Base-by-base conservation (phyloP, 148 eudicot genomes). In the Talinum fruticosum region DNA sequence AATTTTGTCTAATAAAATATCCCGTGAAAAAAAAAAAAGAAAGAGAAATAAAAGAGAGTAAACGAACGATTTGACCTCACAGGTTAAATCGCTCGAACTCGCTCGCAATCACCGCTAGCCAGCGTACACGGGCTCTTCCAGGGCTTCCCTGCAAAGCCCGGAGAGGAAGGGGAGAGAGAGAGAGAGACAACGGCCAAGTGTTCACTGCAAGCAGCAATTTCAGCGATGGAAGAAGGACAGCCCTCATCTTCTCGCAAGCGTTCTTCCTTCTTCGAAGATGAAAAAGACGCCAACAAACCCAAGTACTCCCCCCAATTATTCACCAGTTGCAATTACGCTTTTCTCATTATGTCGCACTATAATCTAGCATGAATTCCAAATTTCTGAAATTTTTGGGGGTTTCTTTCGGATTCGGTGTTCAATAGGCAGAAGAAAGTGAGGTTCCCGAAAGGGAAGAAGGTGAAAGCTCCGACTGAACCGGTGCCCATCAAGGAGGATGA, bases 391-490 rank as follows among this genome's bases (percentile, higher is more conserved):
- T 62, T 6, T 28, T 26, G 66, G 18, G 12, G 32, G 4, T 0
- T 28, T 62, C 14, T 62, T 12, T 24, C 30, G 66, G 26, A 61
- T 61, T 61, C 26, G 66, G 10, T 62, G 80, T 24, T 70, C 10
- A 12, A 28, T 72, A 93, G 97, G 86, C 86, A 88, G 71, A 95
- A 93, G 83, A 88, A 84, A 76, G 88, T 90, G 66, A 89, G 93
- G 82, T 93, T 95, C 80, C 99, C 99, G 24, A 95, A 93, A 78
- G 92, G 92, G 29, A 95, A 90, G 90, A 95, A 95, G 83, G 81
- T 84, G 47, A 92, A 90, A 76, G 70, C 81, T 34, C 93, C 84
- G 12, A 38, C 41, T 47, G 85, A 80, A 53, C 88, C 77, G 10
- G 79, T 28, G 33, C 34, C 33, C 15, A 13, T 28, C 24, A 78